Conservation (phyloP, 192 early-diverging fungal species). For the Backusella morwellensis region DNA sequence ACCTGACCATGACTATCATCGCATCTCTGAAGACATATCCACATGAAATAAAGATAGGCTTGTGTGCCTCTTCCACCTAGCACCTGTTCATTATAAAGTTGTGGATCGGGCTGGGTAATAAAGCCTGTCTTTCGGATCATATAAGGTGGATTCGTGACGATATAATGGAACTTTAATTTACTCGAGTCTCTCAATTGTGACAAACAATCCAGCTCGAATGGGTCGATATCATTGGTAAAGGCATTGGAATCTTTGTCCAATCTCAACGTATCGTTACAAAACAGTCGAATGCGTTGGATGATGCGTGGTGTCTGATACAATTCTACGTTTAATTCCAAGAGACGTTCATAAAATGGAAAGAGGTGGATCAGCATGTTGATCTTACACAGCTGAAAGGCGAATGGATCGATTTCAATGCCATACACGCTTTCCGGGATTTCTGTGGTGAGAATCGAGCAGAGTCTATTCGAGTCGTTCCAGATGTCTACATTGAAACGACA, state of each 20-base stretch:
- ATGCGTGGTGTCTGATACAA: not conserved
- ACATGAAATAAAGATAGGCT: constrained; percentile 59
- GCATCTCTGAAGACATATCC: constrained; percentile 52
- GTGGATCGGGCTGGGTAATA: constrained; percentile 45
- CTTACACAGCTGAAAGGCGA: constrained; percentile 48
- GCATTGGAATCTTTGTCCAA: constrained; percentile 23
- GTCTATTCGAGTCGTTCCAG: constrained; percentile 38
- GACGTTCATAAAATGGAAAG: constrained; percentile 44
- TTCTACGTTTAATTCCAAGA: constrained; percentile 4
- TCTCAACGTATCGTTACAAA: constrained; percentile 54
- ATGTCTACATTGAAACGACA: constrained; percentile 22
- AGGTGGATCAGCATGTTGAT: constrained; percentile 50
- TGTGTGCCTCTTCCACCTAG: constrained; percentile 50
- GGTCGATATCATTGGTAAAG: not conserved
- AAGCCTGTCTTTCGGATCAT: constrained; percentile 60
- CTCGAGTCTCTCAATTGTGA: constrained; percentile 36
- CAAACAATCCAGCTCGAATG: constrained; percentile 46
- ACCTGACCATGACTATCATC: constrained; percentile 41
- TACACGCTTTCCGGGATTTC: constrained; percentile 43
- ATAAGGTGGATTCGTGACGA: constrained; percentile 63
- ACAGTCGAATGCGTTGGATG: constrained; percentile 42
- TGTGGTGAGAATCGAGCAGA: constrained; percentile 32
- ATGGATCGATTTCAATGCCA: constrained; percentile 58
- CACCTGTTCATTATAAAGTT: constrained; percentile 47
- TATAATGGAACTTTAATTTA: constrained; percentile 48